phyloP scores from a whole-genome alignment of 768 basidiomycete genomes.

The Mycena floridula region DNA sequence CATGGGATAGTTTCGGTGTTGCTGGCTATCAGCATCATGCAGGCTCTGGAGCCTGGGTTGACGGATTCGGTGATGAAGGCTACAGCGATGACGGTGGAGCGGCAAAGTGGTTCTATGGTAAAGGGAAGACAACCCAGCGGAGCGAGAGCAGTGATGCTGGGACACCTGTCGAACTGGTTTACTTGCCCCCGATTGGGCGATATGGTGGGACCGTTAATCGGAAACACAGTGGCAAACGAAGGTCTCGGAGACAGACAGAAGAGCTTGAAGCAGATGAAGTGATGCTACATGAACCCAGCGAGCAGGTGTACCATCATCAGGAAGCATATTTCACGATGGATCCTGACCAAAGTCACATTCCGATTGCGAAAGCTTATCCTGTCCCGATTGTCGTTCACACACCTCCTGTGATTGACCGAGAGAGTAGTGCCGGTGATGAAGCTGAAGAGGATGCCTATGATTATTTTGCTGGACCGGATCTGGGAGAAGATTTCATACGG shows the following conservation, averaged over 20 bases:
- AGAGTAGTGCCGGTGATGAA: constrained; percentile 1
- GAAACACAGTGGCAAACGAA: background rate
- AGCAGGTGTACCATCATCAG: constrained; percentile 16
- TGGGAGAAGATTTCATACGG: constrained; percentile 39
- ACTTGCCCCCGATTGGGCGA: constrained; percentile 49
- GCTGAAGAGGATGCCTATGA: constrained; percentile 42
- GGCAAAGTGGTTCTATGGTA: constrained; percentile 11
- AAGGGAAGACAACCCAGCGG: constrained; percentile 4
- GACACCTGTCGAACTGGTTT: constrained; percentile 65
- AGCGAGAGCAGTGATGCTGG: constrained; percentile 24
- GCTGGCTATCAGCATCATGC: constrained; percentile 7
- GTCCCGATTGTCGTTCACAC: constrained; percentile 13
- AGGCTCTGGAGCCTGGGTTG: constrained; percentile 32
- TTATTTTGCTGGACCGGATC: constrained; percentile 54
- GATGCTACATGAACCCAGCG: constrained; percentile 14
- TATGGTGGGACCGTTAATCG: background rate
- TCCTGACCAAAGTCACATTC: constrained; percentile 1
- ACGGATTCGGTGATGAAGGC: constrained; percentile 42
- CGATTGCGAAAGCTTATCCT: constrained; percentile 11
- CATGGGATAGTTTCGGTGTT: constrained; percentile 23
- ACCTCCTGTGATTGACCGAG: constrained; percentile 13
- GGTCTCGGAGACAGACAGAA: background rate
- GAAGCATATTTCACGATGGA: constrained; percentile 16
- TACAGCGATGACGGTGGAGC: constrained; percentile 19
- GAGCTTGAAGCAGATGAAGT: constrained; percentile 16